These are phyloP conservation scores for Inosperma sp. DNA, from an alignment of 768 basidiomycete species.

Conservation along the genomic window DNA sequence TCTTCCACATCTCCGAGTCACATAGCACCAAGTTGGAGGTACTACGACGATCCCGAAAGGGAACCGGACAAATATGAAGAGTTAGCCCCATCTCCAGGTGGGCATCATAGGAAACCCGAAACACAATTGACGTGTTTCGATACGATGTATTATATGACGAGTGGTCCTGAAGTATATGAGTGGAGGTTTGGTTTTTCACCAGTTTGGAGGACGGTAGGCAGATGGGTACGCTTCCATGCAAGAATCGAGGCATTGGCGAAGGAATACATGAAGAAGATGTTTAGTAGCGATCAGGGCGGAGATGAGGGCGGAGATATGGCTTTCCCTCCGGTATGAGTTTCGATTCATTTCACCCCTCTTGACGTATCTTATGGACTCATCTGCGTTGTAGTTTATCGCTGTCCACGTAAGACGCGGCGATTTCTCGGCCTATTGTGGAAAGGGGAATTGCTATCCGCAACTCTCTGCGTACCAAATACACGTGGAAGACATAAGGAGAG, in stretches of 20 bases:
- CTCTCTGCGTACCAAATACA: constrained; percentile 33
- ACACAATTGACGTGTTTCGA: constrained; percentile 33
- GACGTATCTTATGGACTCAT: neutral
- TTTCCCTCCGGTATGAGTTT: constrained; percentile 33
- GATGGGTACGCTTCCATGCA: constrained; percentile 33
- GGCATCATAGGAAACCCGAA: constrained; percentile 26
- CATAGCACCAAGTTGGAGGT: constrained; percentile 7
- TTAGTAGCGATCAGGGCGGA: neutral
- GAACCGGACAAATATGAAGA: constrained; percentile 19
- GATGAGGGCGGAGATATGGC: constrained; percentile 10
- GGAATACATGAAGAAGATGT: constrained; percentile 25
- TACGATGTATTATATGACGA: constrained; percentile 30
- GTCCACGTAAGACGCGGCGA: constrained; percentile 48
- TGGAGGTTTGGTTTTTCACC: constrained; percentile 38
- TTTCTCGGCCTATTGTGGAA: constrained; percentile 34
- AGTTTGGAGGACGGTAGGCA: constrained; percentile 39
- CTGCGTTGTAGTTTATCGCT: constrained; percentile 34
- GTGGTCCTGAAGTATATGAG: constrained; percentile 27
- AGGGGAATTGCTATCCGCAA: constrained; percentile 36
- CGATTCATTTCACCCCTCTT: neutral
- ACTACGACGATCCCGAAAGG: constrained; percentile 14
- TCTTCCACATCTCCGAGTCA: neutral
- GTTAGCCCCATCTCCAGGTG: constrained; percentile 23
- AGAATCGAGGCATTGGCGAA: constrained; percentile 27
- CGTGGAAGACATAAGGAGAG: constrained; percentile 36